These are phyloP conservation scores for Aegilops tauschii DNA, from an alignment of 176 grass and related monocot species.

Conservation along the genomic window DNA sequence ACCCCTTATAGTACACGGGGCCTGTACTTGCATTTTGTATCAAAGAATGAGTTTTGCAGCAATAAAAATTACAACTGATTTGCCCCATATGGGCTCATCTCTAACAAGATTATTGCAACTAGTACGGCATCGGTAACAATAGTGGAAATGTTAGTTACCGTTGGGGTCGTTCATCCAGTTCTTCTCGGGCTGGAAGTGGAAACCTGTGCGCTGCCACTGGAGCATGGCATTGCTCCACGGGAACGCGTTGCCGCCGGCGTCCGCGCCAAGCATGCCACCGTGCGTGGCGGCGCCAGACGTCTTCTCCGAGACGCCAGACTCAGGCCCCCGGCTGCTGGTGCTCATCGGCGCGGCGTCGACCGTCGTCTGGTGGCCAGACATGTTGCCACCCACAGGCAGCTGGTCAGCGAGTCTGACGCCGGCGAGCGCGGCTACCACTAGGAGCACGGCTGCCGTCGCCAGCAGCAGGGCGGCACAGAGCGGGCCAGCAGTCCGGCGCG, in stretches of 20 bases:
- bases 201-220: not conserved
- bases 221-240: conserved; percentile 90
- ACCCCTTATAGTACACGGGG: conserved; percentile 70
- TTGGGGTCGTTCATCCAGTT: conserved; percentile 24
- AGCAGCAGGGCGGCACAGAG: not conserved
- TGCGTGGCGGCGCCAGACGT: not conserved
- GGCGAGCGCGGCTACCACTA: conserved; percentile 11
- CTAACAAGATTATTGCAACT: too few relatives aligned
- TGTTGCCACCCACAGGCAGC: not conserved
- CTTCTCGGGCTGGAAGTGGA: too few relatives aligned
- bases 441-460: not conserved
- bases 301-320: conserved; percentile 79
- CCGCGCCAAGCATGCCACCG: not conserved
- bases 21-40: conserved; percentile 24
- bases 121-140: too few relatives aligned
- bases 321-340: conserved; percentile 29
- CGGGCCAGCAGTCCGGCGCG: not conserved
- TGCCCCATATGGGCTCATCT: too few relatives aligned
- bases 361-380: not conserved
- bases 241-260: conserved; percentile 23
- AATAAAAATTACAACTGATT: not conserved
- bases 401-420: conserved; percentile 10
- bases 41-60: not conserved
- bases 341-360: too few relatives aligned
- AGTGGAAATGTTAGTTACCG: not conserved